Base-by-base conservation (phyloP, 1,284 basidiomycete genomes). In the Chondrostereum purpureum region DNA sequence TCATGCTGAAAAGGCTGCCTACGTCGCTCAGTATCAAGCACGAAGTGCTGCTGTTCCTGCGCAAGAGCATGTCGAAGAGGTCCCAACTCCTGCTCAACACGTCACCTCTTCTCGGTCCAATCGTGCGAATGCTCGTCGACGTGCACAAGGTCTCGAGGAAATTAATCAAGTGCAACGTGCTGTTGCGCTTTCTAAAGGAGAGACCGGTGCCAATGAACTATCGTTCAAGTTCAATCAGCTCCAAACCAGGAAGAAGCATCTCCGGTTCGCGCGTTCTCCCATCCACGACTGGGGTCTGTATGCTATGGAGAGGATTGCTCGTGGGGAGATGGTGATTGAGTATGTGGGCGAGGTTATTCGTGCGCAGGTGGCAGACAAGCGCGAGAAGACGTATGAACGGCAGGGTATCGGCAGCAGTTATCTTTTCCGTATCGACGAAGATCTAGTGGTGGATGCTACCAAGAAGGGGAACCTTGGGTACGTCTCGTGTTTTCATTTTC, bases 221-320 rank as follows among this genome's bases (percentile, higher is more conserved):
- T 67, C 69, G 37, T 77, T 98, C 75, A 95, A 97, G 70, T 98
- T 98, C 75, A 99, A 99, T 65, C 96, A 99, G 69, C 78, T 99
- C 31, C 89, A 96, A 62, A 93, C 92, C 33, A 76, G 96, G 50
- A 99, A 99, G 79, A 99, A 99, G 70, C 92, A 97, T 60, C 78
- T 99, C 44, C 85, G 91, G 27, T 99, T 99, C 59, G 88, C 93
- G 6, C 79, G 93, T 44, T 94, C 91, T 20, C 92, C 94, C 3
- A 99, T 99, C 54, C 95, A 99, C 63, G 94, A 96, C 56, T 99
- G 95, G 88, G 95, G 96, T 3, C 63, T 99, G 58, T 96, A 95
- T 61, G 92, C 93, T 22, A 88, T 94, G 83, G 92, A 96, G 71
- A 81, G 83, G 58, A 98, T 99, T 56, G 82, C 89, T 12, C 73